These are phyloP conservation scores for Aspergillus bertholletiae DNA, from an alignment of 495 filamentous ascomycete genomes.

Conservation along the genomic window DNA sequence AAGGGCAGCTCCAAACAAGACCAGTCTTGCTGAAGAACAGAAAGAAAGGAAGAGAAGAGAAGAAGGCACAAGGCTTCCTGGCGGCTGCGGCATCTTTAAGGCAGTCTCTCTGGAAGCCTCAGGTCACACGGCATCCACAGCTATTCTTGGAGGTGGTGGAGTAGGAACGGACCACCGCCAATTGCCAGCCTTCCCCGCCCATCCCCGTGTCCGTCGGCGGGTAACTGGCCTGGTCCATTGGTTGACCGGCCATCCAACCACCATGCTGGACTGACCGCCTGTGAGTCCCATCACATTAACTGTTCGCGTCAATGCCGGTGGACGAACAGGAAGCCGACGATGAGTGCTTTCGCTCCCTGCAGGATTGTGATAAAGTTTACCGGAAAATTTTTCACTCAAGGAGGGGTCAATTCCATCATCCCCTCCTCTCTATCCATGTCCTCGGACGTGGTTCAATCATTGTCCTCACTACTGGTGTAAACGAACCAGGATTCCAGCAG, in stretches of 20 bases:
- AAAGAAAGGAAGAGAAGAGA: slow-evolving; percentile 41
- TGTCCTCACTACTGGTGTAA: too few species aligned
- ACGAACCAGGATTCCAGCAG: too few species aligned
- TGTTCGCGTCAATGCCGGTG: background rate
- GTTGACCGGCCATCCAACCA: background rate
- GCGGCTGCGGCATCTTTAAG: slow-evolving; percentile 39
- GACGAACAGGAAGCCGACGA: background rate
- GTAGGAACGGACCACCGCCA: background rate
- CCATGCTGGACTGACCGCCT: background rate
- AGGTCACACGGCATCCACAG: background rate
- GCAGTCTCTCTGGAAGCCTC: slow-evolving; percentile 4
- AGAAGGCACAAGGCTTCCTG: slow-evolving; percentile 31
- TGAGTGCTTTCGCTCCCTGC: background rate
- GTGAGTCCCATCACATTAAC: background rate
- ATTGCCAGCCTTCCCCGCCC: background rate
- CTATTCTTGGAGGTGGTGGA: background rate
- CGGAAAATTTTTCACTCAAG: background rate
- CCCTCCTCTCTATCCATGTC: too few species aligned
- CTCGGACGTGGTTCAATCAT: too few species aligned
- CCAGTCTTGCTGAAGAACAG: slow-evolving; percentile 67
- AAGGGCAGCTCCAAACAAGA: slow-evolving; percentile 61
- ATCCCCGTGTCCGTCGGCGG: slow-evolving; percentile 12
- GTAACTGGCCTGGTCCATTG: slow-evolving; percentile 20
- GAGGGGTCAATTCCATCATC: background rate
- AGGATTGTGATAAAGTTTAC: background rate